These are phyloP conservation scores for Hypoxylon intermedium DNA, from an alignment of 495 filamentous ascomycete genomes.

Conservation along the genomic window DNA sequence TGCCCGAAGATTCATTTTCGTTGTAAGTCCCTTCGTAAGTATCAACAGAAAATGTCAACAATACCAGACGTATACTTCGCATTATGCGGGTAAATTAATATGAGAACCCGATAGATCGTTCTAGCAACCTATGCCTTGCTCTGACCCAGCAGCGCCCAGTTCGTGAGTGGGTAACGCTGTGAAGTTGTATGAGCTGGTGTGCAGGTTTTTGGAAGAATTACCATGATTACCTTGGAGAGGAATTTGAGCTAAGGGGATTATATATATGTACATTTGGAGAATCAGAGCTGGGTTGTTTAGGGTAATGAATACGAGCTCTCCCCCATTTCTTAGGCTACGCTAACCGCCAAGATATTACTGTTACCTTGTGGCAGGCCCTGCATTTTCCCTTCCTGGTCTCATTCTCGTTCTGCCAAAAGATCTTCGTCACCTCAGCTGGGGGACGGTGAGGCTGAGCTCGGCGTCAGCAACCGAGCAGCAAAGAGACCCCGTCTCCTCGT, in stretches of 20 bases:
- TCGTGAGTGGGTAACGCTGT: not conserved
- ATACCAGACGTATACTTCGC: too few relatives aligned
- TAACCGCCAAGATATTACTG: constrained; percentile 24
- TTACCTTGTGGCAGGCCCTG: constrained; percentile 27
- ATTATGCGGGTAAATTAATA: too few relatives aligned
- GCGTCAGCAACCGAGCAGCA: not conserved
- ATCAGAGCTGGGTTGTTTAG: constrained; percentile 11
- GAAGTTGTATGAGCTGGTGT: not conserved
- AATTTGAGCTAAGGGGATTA: constrained; percentile 4
- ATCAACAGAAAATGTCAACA: too few relatives aligned
- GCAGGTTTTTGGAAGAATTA: not conserved
- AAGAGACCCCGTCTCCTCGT: constrained; percentile 2
- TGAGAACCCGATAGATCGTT: too few relatives aligned
- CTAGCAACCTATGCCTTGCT: too few relatives aligned
- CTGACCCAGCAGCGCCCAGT: not conserved
- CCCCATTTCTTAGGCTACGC: constrained; percentile 14
- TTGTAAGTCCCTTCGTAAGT: too few relatives aligned
- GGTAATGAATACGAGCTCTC: constrained; percentile 32
- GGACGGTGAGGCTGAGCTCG: constrained; percentile 20
- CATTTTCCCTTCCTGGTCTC: constrained; percentile 14
- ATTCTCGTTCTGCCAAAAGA: constrained; percentile 17
- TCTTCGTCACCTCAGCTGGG: constrained; percentile 24
- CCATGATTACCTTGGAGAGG: not conserved
- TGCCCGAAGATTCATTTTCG: too few relatives aligned
- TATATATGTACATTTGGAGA: constrained; percentile 25